Conservation (phyloP, 1,284 basidiomycete species). For the Volvariella volvacea region DNA sequence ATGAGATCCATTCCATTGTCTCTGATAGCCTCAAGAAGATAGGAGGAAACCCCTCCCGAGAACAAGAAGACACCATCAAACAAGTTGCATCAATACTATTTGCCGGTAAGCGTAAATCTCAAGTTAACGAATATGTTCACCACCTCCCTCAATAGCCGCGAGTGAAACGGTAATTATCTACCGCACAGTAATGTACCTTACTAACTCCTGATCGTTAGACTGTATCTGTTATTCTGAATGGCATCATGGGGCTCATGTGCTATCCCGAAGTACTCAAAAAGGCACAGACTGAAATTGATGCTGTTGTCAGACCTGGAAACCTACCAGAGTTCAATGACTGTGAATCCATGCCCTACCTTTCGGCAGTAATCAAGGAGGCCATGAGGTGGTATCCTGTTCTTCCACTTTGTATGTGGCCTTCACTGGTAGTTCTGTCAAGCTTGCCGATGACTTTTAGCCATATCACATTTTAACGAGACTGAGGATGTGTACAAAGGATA, state of each 20-base stretch:
- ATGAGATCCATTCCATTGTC: no score
- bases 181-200: no score
- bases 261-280: conserved; percentile 35
- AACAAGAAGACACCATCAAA: no score
- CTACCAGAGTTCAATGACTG: conserved; percentile 41
- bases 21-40: no score
- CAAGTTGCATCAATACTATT: no score
- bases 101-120: not conserved
- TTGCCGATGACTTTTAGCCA: no score
- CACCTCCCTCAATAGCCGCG: not conserved
- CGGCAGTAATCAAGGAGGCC: conserved; percentile 35
- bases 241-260: conserved; percentile 28
- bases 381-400: conserved; percentile 21
- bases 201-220: conserved; percentile 28
- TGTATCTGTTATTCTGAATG: conserved; percentile 34
- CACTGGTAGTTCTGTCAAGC: no score
- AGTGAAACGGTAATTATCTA: conserved; percentile 7
- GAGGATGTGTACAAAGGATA: no score
- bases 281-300: conserved; percentile 39
- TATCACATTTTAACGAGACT: no score
- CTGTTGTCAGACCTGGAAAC: conserved; percentile 32
- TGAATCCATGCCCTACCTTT: conserved; percentile 33
- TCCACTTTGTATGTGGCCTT: conserved; percentile 7
- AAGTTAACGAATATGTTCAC: no score
- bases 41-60: no score